Percentiles rank a stretch among this genome's conserved stretches.
These are phyloP conservation scores for Lactarius evosmus DNA, from an alignment of 768 basidiomycete genomes.

Conservation along the genomic window DNA sequence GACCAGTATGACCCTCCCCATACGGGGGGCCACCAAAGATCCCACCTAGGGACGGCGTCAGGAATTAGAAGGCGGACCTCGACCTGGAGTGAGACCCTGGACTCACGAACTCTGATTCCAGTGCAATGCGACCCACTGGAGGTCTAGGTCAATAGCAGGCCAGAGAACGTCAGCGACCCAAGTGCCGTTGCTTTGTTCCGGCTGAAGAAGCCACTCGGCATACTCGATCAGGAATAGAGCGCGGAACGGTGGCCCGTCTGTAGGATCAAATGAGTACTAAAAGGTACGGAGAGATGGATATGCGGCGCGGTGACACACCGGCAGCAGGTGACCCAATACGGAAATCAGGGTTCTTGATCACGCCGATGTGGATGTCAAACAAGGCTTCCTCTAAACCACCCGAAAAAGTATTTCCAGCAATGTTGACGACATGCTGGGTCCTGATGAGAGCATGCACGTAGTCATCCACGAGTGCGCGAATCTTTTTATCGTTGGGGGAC, in stretches of 20 bases:
- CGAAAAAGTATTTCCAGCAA: background rate
- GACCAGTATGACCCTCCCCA: background rate
- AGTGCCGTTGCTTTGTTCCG: background rate
- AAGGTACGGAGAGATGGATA: no score
- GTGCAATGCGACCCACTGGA: background rate
- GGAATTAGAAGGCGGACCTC: background rate
- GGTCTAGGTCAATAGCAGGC: background rate
- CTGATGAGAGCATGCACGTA: background rate
- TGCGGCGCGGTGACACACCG: background rate
- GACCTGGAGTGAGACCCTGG: background rate
- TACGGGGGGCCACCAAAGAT: no score
- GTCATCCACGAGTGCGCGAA: background rate
- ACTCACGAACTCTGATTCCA: background rate
- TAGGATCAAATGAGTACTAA: background rate
- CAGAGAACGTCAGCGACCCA: background rate
- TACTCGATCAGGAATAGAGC: background rate
- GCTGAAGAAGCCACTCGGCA: background rate
- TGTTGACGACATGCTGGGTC: background rate
- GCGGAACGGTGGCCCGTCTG: background rate
- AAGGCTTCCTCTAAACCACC: background rate
- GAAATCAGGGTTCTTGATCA: background rate
- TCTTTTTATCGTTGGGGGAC: background rate
- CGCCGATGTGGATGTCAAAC: background rate
- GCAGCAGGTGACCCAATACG: background rate
- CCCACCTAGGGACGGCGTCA: background rate